A percentile compares a stretch with the other conserved stretches of the same genome.
Conservation (phyloP, 1,284 basidiomycete species). For the Earliella scabrosa region DNA sequence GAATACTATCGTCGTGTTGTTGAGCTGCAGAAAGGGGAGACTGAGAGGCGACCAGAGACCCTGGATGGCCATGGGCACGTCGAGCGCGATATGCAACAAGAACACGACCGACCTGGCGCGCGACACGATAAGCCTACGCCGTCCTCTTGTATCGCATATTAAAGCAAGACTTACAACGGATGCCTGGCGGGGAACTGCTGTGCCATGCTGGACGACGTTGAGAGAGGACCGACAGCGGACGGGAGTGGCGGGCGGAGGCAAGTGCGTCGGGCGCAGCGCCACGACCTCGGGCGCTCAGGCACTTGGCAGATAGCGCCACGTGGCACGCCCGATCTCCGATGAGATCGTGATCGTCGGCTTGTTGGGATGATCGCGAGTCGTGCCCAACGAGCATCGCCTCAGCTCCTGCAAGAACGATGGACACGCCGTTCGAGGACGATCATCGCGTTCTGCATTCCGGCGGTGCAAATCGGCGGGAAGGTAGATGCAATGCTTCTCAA, state of each 20-base stretch:
- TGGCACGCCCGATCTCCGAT: slow-evolving; percentile 19
- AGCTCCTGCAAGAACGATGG: background rate
- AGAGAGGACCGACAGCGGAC: background rate
- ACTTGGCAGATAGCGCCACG: slow-evolving; percentile 9
- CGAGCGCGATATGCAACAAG: slow-evolving; percentile 77
- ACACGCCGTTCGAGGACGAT: background rate
- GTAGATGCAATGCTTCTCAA: background rate
- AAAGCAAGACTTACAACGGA: slow-evolving; percentile 14
- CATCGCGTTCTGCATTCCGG: background rate
- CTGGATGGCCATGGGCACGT: slow-evolving; percentile 75
- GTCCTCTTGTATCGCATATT: background rate
- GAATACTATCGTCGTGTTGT: slow-evolving; percentile 77
- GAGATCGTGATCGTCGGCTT: slow-evolving; percentile 21
- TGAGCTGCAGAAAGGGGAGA: slow-evolving; percentile 78
- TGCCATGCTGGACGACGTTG: slow-evolving; percentile 7
- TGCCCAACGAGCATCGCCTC: slow-evolving; percentile 7
- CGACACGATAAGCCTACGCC: slow-evolving; percentile 4
- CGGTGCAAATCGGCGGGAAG: background rate
- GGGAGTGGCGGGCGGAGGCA: slow-evolving; percentile 1
- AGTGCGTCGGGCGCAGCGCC: background rate
- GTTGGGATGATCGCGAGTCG: slow-evolving; percentile 11
- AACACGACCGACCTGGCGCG: slow-evolving; percentile 22
- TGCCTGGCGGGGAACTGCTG: slow-evolving; percentile 13
- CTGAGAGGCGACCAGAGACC: slow-evolving; percentile 66
- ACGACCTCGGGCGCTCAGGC: slow-evolving; percentile 11